A percentile compares a stretch with the other conserved stretches of the same genome.
Evolutionary conservation across 1,284 basidiomycete species (phyloP).

Genomic region (Cerrena zonata): DNA sequence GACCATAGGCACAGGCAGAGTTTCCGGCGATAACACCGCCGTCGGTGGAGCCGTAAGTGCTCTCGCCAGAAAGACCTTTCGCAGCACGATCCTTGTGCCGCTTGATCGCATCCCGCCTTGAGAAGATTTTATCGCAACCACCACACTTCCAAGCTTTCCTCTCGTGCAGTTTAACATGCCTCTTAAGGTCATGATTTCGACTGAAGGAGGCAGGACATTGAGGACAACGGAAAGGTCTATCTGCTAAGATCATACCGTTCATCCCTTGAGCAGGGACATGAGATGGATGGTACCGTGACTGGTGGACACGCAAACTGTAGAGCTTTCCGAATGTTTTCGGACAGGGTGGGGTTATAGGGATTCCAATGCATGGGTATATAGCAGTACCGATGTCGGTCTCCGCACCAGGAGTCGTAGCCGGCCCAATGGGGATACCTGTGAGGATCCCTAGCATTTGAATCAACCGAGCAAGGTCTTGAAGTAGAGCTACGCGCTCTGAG

Average conservation of each 20-base stretch:
- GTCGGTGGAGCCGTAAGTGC: conserved; percentile 25
- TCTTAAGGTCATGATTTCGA: conserved; percentile 70
- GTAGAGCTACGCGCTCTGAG: conserved; percentile 41
- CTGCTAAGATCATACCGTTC: conserved; percentile 22
- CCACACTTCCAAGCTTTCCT: conserved; percentile 64
- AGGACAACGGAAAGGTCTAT: conserved; percentile 58
- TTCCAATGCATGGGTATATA: conserved; percentile 64
- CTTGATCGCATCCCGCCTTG: conserved; percentile 69
- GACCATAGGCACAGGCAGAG: conserved; percentile 44
- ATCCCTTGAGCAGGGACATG: not conserved
- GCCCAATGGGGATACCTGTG: conserved; percentile 62
- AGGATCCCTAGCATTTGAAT: conserved; percentile 74
- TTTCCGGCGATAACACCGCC: conserved; percentile 33
- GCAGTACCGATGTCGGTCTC: conserved; percentile 56
- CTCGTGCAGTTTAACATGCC: conserved; percentile 63
- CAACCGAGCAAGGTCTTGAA: conserved; percentile 69
- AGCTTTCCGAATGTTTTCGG: conserved; percentile 61
- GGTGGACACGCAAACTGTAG: conserved; percentile 61
- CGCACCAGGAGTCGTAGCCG: conserved; percentile 7
- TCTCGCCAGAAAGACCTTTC: conserved; percentile 20
- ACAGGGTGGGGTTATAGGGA: conserved; percentile 37
- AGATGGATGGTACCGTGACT: conserved; percentile 48
- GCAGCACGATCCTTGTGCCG: conserved; percentile 58
- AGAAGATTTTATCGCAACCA: conserved; percentile 67
- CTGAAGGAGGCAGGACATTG: conserved; percentile 67